Base-by-base conservation (phyloP, 2,329 filamentous ascomycete species). In the Ceratocystis cacaofunesta region DNA sequence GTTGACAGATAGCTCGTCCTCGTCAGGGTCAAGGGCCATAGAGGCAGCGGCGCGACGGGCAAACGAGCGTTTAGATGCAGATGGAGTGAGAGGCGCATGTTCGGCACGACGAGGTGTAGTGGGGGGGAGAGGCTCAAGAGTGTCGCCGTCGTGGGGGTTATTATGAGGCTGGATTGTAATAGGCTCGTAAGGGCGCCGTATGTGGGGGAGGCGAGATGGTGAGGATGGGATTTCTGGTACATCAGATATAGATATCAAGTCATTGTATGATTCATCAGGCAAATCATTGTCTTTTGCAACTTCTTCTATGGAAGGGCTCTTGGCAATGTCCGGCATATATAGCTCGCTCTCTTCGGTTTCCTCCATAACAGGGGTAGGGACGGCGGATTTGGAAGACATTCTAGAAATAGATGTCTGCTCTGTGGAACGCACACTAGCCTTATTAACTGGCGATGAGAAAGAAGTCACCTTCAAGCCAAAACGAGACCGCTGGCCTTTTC, bases 11-110 rank as follows among this genome's bases (percentile, higher is more conserved):
- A 76, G 75, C 44, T 76, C 76, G 63, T 77, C 76, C 57, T 74
- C 72, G 19, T 73, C 72, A 52, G 72, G 70, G 5, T 71, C 69
- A 4, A 68, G 74, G 10, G 78, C 69, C 66, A 80, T 74, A 28
- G 78, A 79, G 57, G 78, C 72, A 62, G 80, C 72, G 58, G 77
- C 75, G 66, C 70, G 72, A 30, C 71, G 72, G 60, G 73, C 72
- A 2, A 72, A 74, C 1, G 74, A 70, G 5, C 68, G 69, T 10
- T 67, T 70, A n/a, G 64, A 60, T 30, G 5, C 72, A 71, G 28
- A 75, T 66, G 55, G 75, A 71, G 41, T 73, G 75, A 61, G 74
- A 69, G 57, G 76, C 69, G 58, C 64, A 70, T 1, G 71, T 68
- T 28, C 70, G 71, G 3, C 72, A 73, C 50, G 36, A 32, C 68